Percentiles rank a stretch among this genome's conserved stretches.
These are phyloP conservation scores for Ophiognomonia clavigignenti-juglandacearum DNA, from an alignment of 2,329 filamentous ascomycete species.

Conservation along the genomic window DNA sequence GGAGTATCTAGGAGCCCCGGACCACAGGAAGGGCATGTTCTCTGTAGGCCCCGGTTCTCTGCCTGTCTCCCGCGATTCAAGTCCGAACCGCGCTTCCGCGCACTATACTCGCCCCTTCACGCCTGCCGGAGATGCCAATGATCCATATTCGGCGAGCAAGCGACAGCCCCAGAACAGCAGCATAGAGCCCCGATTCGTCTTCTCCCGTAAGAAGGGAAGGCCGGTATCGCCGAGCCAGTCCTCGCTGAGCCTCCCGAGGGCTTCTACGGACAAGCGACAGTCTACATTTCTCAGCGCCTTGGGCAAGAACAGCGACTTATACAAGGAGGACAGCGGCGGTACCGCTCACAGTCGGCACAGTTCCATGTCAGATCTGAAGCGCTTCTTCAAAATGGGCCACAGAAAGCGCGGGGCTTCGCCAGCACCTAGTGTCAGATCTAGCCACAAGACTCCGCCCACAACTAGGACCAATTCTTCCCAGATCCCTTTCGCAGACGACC, in stretches of 20 bases:
- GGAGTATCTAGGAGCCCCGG: constrained; percentile 20
- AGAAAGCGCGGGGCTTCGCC: constrained; percentile 68
- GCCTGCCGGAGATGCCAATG: constrained; percentile 72
- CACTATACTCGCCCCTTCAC: constrained; percentile 72
- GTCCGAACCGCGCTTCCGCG: constrained; percentile 55
- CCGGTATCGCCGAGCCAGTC: constrained; percentile 48
- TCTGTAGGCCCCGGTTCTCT: constrained; percentile 47
- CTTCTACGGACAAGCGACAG: constrained; percentile 45
- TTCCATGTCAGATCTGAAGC: constrained; percentile 91
- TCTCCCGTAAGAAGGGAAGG: constrained; percentile 68
- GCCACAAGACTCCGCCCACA: constrained; percentile 41
- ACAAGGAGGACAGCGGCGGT: constrained; percentile 37
- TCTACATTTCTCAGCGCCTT: constrained; percentile 32
- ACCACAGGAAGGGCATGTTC: constrained; percentile 53
- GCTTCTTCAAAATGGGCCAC: constrained; percentile 84
- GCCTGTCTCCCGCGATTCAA: constrained; percentile 56
- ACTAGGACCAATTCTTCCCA: constrained; percentile 47
- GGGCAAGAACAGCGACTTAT: constrained; percentile 38
- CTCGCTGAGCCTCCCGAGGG: constrained; percentile 44
- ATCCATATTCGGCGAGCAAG: constrained; percentile 81
- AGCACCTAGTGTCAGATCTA: constrained; percentile 47
- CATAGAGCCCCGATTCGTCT: constrained; percentile 80
- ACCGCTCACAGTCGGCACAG: constrained; percentile 55
- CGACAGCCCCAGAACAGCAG: constrained; percentile 60
- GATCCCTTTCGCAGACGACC: constrained; percentile 90